Evolutionary conservation across 345 rosid species (phyloP), one percentile per base, ranked within the genome.

Genomic region (Populus nigra): DNA sequence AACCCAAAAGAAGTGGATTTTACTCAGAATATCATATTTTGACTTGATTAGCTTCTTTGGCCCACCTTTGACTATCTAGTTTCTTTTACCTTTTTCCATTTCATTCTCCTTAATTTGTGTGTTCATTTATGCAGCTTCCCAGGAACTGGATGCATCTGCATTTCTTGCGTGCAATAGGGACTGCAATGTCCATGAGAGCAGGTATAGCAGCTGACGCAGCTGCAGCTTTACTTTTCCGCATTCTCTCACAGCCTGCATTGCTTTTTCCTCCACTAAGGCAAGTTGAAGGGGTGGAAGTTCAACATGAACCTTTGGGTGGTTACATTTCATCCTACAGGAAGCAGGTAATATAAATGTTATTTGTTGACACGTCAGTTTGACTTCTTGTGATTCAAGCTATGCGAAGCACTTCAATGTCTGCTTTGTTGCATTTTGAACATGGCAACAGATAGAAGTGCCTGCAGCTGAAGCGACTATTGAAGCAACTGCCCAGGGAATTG

Each of bases 121-220:
- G 39, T 77, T 81, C 76, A 69, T 72, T 86, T 74, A 72, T 90
- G 83, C 79, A 95, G 99, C 92, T 95, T 80, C 99, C 99, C 35
- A 88, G 93, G 83, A 95, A 95, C 84, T 95, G 99, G 99, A 89
- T 95, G 97, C 99, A 95, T 86, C 85, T 95, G 88, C 99, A 95
- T 82, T 95, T 95, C 88, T 86, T 95, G 89, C 96, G 99, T 69
- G 99, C 99, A 61, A 95, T 95, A 70, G 99, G 99, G 76, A 90
- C 89, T 62, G 99, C 98, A 33, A 95, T 95, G 98, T 95, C 99
- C 77, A 95, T 95, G 99, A 90, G 99, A 85, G 95, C 89, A 33
- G 98, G 98, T 70, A 90, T 95, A 77, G 99, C 99, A 76, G 98
- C 99, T 77, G 99, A 95, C 85, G 98, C 98, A 79, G 99, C 99